Base-by-base conservation (phyloP, 2,329 filamentous ascomycete genomes). In the Shiraia sp. region DNA sequence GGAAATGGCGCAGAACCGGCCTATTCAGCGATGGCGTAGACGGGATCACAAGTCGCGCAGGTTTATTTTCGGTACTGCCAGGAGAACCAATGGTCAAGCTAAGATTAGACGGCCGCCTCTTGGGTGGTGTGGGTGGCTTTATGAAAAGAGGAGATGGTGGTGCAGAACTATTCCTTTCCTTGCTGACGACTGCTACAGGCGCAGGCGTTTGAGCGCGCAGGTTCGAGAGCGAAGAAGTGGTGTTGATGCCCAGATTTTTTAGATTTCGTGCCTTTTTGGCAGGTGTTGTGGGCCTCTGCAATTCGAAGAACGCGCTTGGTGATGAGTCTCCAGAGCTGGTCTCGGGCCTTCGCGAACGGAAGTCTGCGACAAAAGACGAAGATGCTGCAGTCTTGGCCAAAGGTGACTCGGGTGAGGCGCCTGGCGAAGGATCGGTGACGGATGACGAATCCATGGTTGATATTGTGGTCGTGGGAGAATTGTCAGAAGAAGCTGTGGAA, bases 361-460 rank as follows among this genome's bases (percentile, higher is more conserved):
- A 69, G 57, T 83, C 81, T 4, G 80, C 78, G 1, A 83, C 78
- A 57, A 87, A 90, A 10, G 84, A 83, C 34, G 81, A 83, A 36
- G 81, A 82, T 31, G 89, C 76, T 3, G 88, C 84, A 40, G 86
- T 80, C 40, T 90, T 76, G 42, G 87, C 86, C 40, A 87, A 76
- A 1, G 90, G 89, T 2, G 93, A 96, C 70, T 96, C 91, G 7
- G 92, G 92, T 1, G 92, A 96, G 5, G 15, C 91, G 90, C 37
- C 92, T 3, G 93, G 90, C 4, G 92, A 96, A 6, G 89, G 86
- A 59, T 97, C 92, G 22, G 91, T 91, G 34, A 93, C 79, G 22
- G 90, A 88, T 7, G 90, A 92, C 4, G 91, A 95, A 72, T 96
- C 92, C 51, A 92, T 89, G 14, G 90, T 96, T 5, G 90, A 96